These are phyloP conservation scores for Skeletonema potamos DNA, from an alignment of 108 stramenopile genomes.

Conservation along the genomic window DNA sequence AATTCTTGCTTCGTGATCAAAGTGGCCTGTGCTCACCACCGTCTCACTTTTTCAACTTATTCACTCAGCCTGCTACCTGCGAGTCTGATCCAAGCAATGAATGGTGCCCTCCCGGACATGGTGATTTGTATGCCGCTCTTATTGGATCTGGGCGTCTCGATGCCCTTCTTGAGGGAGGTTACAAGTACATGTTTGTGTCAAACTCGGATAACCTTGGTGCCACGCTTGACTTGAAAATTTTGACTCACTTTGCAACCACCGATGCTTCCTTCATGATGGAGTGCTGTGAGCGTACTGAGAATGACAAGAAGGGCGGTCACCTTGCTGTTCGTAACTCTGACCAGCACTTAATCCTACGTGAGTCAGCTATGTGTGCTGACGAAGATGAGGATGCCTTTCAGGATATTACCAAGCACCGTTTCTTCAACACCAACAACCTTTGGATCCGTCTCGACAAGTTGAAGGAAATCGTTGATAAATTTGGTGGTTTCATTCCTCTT, in stretches of 20 bases:
- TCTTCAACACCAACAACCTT: slow-evolving; percentile 99
- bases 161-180: slow-evolving; percentile 88
- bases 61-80: slow-evolving; percentile 75
- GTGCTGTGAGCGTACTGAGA: slow-evolving; percentile 94
- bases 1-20: neutral
- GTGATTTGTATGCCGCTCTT: slow-evolving; percentile 98
- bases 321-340: slow-evolving; percentile 91
- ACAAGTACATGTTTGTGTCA: slow-evolving; percentile 99
- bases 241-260: slow-evolving; percentile 91
- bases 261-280: slow-evolving; percentile 98
- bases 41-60: neutral
- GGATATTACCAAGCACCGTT: slow-evolving; percentile 93
- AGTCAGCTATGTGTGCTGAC: slow-evolving; percentile 97
- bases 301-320: slow-evolving; percentile 99
- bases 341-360: slow-evolving; percentile 92
- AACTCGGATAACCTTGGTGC: slow-evolving; percentile 99
- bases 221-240: slow-evolving; percentile 92
- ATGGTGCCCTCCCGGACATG: slow-evolving; percentile 99
- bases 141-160: slow-evolving; percentile 95
- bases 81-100: slow-evolving; percentile 83
- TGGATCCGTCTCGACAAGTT: slow-evolving; percentile 98
- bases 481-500: slow-evolving; percentile 95
- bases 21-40: neutral
- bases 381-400: slow-evolving; percentile 96
- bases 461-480: slow-evolving; percentile 90